Base-by-base conservation (phyloP, 2,329 filamentous ascomycete species). In the Golovinomyces cichoracearum region DNA sequence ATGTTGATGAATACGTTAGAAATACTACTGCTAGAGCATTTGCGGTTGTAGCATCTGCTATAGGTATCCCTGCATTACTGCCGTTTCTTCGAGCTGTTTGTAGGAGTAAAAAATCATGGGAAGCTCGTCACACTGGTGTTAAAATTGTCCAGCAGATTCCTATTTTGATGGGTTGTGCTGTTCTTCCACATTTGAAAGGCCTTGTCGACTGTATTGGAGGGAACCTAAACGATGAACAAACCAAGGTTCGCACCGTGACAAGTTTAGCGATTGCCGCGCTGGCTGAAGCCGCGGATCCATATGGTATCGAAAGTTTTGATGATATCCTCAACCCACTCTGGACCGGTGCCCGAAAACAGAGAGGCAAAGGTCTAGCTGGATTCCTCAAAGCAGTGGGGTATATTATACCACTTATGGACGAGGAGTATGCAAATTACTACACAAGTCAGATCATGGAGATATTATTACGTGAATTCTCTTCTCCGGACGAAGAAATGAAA, bases 71-170 rank as follows among this genome's bases (percentile, higher is more conserved):
- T 2, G 86, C 90, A 9, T 74, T 98, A 44, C 74, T 98, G 23
- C 90, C 90, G 1, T 98, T 98, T 70, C 69, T 98, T 38, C 77
- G 86, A 58, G 90, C 92, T 51, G 90, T 98, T 17, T 98, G 90
- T 62, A 79, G 85, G 62, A 93, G 85, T 66, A 95, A 95, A 66
- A 98, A 98, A 65, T 95, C 90, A 50, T 98, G 90, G 90, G 86
- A 95, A 62, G 90, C 90, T 48, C 74, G 90, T 53, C 90, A 98
- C 63, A 98, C 90, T 2, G 90, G 90, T 66, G 90, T 98, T 55
- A 98, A 98, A 69, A 98, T 98, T 61, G 83, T 98, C 15, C 90
- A 98, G 63, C 90, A 98, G 62, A 95, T 98, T 58, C 88, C 90
- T 21, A 98, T 98, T 56, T 68, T 98, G 4, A 98, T 98, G 90